Percentiles rank a stretch among this genome's conserved stretches.
Evolutionary conservation across 164 flowering plant species (phyloP).

Genomic region (Stephania yunnanensis): DNA sequence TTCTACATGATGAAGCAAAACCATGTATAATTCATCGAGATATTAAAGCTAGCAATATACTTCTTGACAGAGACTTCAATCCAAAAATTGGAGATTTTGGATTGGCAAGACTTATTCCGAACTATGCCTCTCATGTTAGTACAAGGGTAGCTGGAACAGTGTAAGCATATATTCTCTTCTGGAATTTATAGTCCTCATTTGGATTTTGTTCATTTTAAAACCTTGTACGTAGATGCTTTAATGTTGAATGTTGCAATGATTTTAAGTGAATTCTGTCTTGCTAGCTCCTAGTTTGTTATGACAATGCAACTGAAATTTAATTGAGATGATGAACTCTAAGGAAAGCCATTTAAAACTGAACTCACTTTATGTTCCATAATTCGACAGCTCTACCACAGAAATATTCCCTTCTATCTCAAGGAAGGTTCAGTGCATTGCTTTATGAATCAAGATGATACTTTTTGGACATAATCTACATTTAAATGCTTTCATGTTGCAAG

Average conservation of each 20-base stretch:
- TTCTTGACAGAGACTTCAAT: constrained; percentile 54
- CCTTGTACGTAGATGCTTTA: background rate
- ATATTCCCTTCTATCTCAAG: background rate
- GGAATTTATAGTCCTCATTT: background rate
- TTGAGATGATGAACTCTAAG: background rate
- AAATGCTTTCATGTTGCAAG: background rate
- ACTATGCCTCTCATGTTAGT: constrained; percentile 77
- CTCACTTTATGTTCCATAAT: too few species aligned
- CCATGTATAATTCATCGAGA: constrained; percentile 77
- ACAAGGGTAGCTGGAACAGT: constrained; percentile 86
- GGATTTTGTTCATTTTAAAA: too few species aligned
- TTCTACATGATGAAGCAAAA: constrained; percentile 75
- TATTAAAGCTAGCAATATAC: constrained; percentile 83
- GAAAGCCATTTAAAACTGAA: background rate
- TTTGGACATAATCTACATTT: background rate
- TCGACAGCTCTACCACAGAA: background rate
- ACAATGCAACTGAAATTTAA: background rate
- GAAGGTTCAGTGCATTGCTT: too few species aligned
- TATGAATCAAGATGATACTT: background rate
- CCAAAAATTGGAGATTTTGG: constrained; percentile 96
- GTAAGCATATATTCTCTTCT: constrained; percentile 41
- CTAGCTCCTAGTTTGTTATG: background rate
- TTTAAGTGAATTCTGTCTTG: background rate
- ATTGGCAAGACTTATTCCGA: constrained; percentile 82
- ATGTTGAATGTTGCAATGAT: background rate